Base-by-base conservation (phyloP, 139 green algal species). In the Parachlorella kessleri region DNA sequence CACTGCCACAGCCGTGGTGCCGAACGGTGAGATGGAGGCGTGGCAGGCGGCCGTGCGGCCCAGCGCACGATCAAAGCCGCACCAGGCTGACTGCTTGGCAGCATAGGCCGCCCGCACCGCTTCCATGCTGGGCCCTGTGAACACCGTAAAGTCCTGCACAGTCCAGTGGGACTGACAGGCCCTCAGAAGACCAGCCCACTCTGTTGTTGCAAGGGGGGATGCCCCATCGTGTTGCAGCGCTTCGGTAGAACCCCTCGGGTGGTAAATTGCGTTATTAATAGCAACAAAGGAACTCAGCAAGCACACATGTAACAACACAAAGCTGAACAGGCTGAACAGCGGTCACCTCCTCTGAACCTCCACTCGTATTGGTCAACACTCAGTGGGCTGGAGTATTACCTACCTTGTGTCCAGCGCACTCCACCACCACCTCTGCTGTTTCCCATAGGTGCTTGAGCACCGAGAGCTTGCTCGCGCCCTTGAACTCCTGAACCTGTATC, bases 101-200 rank as follows among this genome's bases (percentile, higher is more conserved):
- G n/a, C 28, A 10, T 85, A 76, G 9, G 72, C 68, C 1, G 73
- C 76, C 0, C n/a, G 21, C 10, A 90, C 67, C 14, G 38, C 28
- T 4, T 71, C 38, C 33, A 83, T 37, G 48, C 41, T 65, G 32
- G 39, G 9, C 9, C 76, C 79, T 6, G 70, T n/a, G 41, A 77
- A 90, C 2, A 90, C 80, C 0, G 67, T 24, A 35, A 84, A 77
- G 53, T 87, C 80, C 84, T 88, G 77, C 32, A 78, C 33, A 18
- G n/a, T n/a, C n/a, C n/a, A n/a, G n/a, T n/a, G n/a, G n/a, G n/a
- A n/a, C n/a, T n/a, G n/a, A n/a, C n/a, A n/a, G n/a, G n/a, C n/a
- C n/a, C n/a, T n/a, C n/a, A n/a, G n/a, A n/a, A n/a, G n/a, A n/a
- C n/a, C n/a, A n/a, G n/a, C n/a, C n/a, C n/a, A n/a, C n/a, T n/a